Base-by-base conservation (phyloP, 2,329 filamentous ascomycete genomes). In the Thyridium curvatum region DNA sequence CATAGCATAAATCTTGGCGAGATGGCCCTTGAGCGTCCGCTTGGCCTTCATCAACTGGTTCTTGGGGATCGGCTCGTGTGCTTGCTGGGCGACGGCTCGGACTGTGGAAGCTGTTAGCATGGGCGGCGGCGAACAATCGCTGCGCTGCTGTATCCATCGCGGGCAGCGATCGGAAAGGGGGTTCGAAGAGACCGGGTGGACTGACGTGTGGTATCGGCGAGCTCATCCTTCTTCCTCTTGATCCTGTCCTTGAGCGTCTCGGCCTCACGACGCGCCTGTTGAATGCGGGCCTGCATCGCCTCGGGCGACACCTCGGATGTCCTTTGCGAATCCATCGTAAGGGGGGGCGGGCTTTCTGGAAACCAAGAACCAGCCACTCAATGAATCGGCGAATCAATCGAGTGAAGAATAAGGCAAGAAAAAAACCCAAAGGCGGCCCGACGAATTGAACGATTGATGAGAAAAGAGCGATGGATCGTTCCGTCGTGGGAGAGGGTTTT, bases 1-100 rank as follows among this genome's bases (percentile, higher is more conserved):
- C 93, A 98, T 98, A 55, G 93, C 93, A 66, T 98, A 98, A 57
- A 98, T 98, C 72, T 98, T 98, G 55, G 93, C 93, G 51, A 98
- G 71, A 75, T 98, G 93, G 50, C 93, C 93, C 72, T 97, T 97
- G 51, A 98, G 76, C 37, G 90, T 96, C 56, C 89, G 86, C 72
- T 94, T 93, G 49, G 91, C 86, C 76, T 93, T 94, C 93, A 98
- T 97, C 60, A 91, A 78, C 61, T 81, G 77, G 65, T 94, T 93
- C 66, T 86, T 85, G 49, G 91, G 89, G 54, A 98, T 81, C 51
- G 86, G 74, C 64, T 97, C 93, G 65, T 94, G 91, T 50, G 91
- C 84, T 69, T 91, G 86, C 62, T 89, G 82, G 56, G 93, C 86
- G 54, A 97, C 88, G 68, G 88, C 84, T 66, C 90, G 87, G 51